Conservation (phyloP, 2,329 filamentous ascomycete genomes). For the Aspergillus quadrilineatus region DNA sequence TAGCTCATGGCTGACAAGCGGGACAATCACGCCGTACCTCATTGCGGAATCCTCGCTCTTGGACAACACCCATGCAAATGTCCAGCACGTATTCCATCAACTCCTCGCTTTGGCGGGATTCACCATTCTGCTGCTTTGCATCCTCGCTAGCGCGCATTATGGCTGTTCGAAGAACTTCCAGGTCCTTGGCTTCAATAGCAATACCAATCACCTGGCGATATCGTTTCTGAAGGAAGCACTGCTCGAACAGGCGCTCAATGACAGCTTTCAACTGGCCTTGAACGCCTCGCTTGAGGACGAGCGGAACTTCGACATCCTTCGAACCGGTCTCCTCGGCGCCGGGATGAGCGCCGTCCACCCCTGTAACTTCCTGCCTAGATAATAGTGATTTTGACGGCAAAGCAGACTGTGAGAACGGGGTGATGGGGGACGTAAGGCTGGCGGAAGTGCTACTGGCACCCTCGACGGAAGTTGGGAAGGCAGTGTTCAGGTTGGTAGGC, state of each 20-base stretch:
- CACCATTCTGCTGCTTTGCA: constrained; percentile 66
- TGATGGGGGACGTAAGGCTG: constrained; percentile 78
- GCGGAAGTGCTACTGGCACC: constrained; percentile 67
- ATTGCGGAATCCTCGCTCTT: constrained; percentile 81
- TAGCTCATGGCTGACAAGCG: constrained; percentile 3
- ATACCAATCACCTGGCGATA: constrained; percentile 97
- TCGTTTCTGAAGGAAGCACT: constrained; percentile 78
- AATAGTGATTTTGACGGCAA: constrained; percentile 91
- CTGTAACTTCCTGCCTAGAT: constrained; percentile 70
- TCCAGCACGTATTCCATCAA: constrained; percentile 94
- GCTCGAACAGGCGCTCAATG: constrained; percentile 87
- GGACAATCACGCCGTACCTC: constrained; percentile 48
- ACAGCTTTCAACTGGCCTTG: constrained; percentile 78
- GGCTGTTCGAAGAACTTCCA: constrained; percentile 80
- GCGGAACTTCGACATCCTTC: constrained; percentile 55
- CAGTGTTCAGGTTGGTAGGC: constrained; percentile 71
- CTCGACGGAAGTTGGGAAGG: constrained; percentile 67
- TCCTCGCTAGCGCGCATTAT: constrained; percentile 88
- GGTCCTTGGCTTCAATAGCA: constrained; percentile 88
- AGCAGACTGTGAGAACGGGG: constrained; percentile 90
- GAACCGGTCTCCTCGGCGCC: constrained; percentile 58
- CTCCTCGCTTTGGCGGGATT: constrained; percentile 71
- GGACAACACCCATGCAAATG: constrained; percentile 97
- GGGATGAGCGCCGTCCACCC: constrained; percentile 56
- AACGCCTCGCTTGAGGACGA: constrained; percentile 71